These are phyloP conservation scores for Trichoderma erinaceum DNA, from an alignment of 495 filamentous ascomycete genomes.

Conservation along the genomic window DNA sequence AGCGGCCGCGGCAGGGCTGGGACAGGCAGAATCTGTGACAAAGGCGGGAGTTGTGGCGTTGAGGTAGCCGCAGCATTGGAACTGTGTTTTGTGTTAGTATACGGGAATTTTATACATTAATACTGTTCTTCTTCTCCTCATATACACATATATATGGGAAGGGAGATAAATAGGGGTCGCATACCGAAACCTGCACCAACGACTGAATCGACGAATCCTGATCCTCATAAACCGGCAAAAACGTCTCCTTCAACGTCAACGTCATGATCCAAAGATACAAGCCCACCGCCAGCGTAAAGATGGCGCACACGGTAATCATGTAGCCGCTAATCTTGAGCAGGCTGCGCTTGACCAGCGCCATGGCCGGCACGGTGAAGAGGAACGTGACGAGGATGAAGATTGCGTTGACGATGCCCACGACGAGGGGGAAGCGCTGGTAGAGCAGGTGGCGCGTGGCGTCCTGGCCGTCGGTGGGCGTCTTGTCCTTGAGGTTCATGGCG, in stretches of 20 bases:
- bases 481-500: conserved; percentile 44
- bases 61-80: conserved; percentile 68
- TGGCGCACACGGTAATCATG: conserved; percentile 51
- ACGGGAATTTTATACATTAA: neutral
- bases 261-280: conserved; percentile 65
- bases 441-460: conserved; percentile 59
- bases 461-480: conserved; percentile 39
- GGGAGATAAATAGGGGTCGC: neutral
- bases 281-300: conserved; percentile 61
- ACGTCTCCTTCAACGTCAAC: conserved; percentile 52
- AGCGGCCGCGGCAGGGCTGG: conserved; percentile 57
- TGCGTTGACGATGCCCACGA: conserved; percentile 61
- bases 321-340: conserved; percentile 56
- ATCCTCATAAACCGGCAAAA: conserved; percentile 48
- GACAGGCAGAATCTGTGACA: conserved; percentile 53
- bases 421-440: conserved; percentile 52
- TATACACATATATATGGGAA: neutral
- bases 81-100: conserved; percentile 39
- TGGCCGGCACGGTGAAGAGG: conserved; percentile 51
- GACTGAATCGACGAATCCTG: conserved; percentile 49
- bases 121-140: too few relatives aligned
- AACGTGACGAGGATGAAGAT: conserved; percentile 54
- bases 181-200: conserved; percentile 58
- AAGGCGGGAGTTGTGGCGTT: conserved; percentile 61
- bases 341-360: conserved; percentile 47